Conservation (phyloP, 2,329 filamentous ascomycete species). For the Microdochium paspali region DNA sequence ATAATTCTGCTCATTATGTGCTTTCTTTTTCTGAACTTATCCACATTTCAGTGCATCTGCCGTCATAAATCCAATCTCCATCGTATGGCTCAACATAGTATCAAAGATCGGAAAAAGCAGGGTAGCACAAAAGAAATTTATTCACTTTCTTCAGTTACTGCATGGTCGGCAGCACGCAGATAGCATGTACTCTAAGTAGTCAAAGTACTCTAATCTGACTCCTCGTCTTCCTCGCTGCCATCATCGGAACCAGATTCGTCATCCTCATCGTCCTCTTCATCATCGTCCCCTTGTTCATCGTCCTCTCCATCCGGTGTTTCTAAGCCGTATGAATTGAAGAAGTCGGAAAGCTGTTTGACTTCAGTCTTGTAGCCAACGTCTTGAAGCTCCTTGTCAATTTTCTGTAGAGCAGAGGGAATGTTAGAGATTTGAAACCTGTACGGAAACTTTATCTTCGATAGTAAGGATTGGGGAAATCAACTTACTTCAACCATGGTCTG, state of each 20-base stretch:
- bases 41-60: neutral
- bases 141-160: neutral
- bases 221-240: neutral
- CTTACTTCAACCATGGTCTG: constrained; percentile 76
- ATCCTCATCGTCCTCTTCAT: constrained; percentile 1
- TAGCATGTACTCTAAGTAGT: too few species aligned
- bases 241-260: constrained; percentile 3
- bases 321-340: constrained; percentile 85
- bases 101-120: too few species aligned
- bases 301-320: constrained; percentile 52
- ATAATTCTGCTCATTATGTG: neutral
- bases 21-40: neutral
- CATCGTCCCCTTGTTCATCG: constrained; percentile 11
- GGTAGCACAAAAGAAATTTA: too few species aligned
- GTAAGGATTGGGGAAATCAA: constrained; percentile 8
- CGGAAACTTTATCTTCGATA: constrained; percentile 6
- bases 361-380: constrained; percentile 70
- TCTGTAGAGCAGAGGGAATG: constrained; percentile 40
- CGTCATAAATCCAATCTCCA: too few species aligned
- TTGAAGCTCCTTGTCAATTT: constrained; percentile 65
- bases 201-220: neutral
- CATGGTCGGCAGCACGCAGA: too few species aligned
- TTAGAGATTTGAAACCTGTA: too few species aligned
- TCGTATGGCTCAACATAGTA: too few species aligned
- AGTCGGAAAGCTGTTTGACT: constrained; percentile 64